Base-by-base conservation (phyloP, 129 eudicot species). In the Artemisia annua region DNA sequence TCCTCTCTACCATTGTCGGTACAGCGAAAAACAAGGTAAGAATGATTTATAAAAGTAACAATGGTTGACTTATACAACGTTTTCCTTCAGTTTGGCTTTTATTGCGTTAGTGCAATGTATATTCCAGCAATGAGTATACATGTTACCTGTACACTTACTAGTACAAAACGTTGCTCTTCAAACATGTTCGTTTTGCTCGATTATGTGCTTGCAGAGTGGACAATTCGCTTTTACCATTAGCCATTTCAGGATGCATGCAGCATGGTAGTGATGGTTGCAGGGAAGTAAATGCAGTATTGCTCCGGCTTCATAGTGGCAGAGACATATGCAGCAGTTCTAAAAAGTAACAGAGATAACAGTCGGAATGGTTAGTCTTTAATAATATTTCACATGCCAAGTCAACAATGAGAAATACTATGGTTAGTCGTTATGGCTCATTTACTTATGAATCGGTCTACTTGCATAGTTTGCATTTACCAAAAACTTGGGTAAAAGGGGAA, bases 181-280 rank as follows among this genome's bases (percentile, higher is more conserved):
- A 59, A 82, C 87, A 54, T 79, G 87, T 20, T 79, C 86, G 13
- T 71, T 53, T 65, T 73, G 87, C 73, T 76, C 74, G 52, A 88
- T 83, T 79, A 79, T 74, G 87, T 78, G 80, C 77, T 87, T 90
- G 96, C 93, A 90, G 30, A 90, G 88, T 3, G 96, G 96, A 72
- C 96, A 90, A 15, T 87, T 90, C 2, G 87, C 87, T 24, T 81
- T 90, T 86, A 87, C 85, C 79, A 79, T 87, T 17, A 90, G 96
- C 96, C 96, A 87, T 72, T 87, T 87, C 79, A 64, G 80, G 44
- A 89, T 83, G 76, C 96, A 89, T 54, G 84, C 56, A 3, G 82
- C 70, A 19, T 90, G 90, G 61, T 83, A 90, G 61, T 76, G 88
- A 74, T 90, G 96, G 67, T 68, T 90, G 80, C 96, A 90, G 17